These are phyloP conservation scores for Alternaria consortialis DNA, from an alignment of 2,329 filamentous ascomycete species.

Conservation along the genomic window DNA sequence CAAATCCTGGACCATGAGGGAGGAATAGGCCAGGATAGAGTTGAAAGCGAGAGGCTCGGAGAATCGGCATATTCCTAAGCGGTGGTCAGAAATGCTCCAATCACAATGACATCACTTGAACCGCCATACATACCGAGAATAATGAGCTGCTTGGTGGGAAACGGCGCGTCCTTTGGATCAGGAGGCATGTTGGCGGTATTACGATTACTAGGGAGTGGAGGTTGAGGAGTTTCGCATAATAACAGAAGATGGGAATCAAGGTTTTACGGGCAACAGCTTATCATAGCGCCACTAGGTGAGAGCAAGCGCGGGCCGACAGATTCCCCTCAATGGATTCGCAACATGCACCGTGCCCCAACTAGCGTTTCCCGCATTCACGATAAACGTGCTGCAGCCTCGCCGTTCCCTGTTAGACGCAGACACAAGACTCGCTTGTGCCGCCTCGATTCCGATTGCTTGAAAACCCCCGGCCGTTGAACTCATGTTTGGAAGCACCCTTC, in stretches of 20 bases:
- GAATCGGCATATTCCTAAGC: slow-evolving; percentile 84
- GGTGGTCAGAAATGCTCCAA: slow-evolving; percentile 29
- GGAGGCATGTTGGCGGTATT: slow-evolving; percentile 38
- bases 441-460: slow-evolving; percentile 15
- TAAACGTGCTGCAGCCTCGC: slow-evolving; percentile 26
- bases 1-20: slow-evolving; percentile 51
- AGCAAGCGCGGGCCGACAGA: slow-evolving; percentile 28
- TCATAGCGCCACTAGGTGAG: slow-evolving; percentile 25
- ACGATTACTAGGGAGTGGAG: slow-evolving; percentile 21
- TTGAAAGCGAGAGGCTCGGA: slow-evolving; percentile 93
- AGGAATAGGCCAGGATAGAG: slow-evolving; percentile 85
- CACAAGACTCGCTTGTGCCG: slow-evolving; percentile 25
- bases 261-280: slow-evolving; percentile 32
- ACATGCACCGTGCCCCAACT: slow-evolving; percentile 21
- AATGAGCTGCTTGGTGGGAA: slow-evolving; percentile 58
- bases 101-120: slow-evolving; percentile 26
- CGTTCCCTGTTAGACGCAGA: slow-evolving; percentile 17
- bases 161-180: slow-evolving; percentile 49
- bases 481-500: background rate
- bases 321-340: slow-evolving; percentile 21
- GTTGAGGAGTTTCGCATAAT: slow-evolving; percentile 25
- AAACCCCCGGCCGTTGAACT: slow-evolving; percentile 5
- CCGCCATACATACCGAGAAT: slow-evolving; percentile 50
- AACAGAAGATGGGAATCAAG: slow-evolving; percentile 25
- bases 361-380: slow-evolving; percentile 20